Conservation (phyloP, 257 asterid species). For the Plantago elongata region DNA sequence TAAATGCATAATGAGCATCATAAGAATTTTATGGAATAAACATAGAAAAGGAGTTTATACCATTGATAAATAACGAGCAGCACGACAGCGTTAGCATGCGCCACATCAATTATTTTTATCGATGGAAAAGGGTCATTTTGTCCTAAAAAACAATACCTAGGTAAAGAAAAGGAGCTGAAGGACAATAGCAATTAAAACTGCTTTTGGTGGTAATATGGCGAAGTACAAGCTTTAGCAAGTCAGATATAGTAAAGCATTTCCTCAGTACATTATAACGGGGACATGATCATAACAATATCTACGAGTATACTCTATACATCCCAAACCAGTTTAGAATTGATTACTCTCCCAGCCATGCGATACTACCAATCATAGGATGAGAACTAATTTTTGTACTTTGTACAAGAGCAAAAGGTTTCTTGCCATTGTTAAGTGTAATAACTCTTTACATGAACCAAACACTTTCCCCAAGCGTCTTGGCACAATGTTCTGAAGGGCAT, state of each 20-base stretch:
- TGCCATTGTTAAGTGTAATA: no score
- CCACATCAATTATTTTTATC: slow-evolving; percentile 3
- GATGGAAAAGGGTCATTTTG: not conserved
- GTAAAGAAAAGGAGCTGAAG: not conserved
- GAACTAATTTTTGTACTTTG: no score
- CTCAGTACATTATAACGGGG: not conserved
- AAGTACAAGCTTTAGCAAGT: not conserved
- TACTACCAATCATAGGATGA: no score
- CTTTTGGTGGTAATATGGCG: slow-evolving; percentile 5
- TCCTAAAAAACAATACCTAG: not conserved
- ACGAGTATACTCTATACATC: no score
- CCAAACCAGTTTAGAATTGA: no score
- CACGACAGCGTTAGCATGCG: not conserved
- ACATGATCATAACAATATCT: no score
- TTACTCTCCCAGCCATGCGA: no score
- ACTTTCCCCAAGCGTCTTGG: no score
- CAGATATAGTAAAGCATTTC: not conserved
- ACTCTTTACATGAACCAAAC: no score
- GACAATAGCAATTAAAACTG: not conserved
- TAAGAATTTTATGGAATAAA: slow-evolving; percentile 8
- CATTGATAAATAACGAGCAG: slow-evolving; percentile 2
- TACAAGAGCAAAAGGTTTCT: no score
- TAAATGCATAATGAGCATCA: not conserved
- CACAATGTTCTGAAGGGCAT: no score
- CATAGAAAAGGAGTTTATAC: not conserved